phyloP scores from a whole-genome alignment of 768 basidiomycete species.

The Tulasnella sp. region DNA sequence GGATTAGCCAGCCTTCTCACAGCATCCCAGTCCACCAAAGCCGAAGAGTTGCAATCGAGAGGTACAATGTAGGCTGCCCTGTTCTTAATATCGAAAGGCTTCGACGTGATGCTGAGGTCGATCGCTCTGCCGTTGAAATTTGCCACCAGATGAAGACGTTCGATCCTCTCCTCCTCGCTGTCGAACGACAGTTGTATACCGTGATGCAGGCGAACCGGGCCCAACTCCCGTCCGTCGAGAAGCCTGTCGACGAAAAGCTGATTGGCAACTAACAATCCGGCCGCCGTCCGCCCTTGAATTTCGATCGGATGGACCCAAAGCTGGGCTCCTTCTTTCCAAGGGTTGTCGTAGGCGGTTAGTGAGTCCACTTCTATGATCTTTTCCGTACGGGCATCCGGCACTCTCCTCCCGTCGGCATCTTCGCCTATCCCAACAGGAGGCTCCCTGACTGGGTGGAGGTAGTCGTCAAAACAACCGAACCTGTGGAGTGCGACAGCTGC shows the following conservation, averaged over 20 bases:
- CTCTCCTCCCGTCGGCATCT: slow-evolving; percentile 51
- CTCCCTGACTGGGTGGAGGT: slow-evolving; percentile 67
- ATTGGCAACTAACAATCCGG: slow-evolving; percentile 68
- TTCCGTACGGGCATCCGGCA: slow-evolving; percentile 50
- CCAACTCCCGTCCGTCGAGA: background rate
- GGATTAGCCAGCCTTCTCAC: background rate
- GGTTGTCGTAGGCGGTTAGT: slow-evolving; percentile 48
- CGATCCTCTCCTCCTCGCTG: slow-evolving; percentile 46
- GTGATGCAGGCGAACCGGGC: slow-evolving; percentile 24
- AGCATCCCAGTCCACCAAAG: slow-evolving; percentile 34
- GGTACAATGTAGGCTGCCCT: slow-evolving; percentile 63
- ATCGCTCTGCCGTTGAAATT: slow-evolving; percentile 61
- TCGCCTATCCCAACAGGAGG: slow-evolving; percentile 49
- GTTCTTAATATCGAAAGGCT: slow-evolving; percentile 50
- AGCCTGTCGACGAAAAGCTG: slow-evolving; percentile 38
- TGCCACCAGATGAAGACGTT: slow-evolving; percentile 54
- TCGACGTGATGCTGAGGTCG: slow-evolving; percentile 59
- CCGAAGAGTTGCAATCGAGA: slow-evolving; percentile 44
- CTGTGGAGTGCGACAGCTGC: slow-evolving; percentile 66
- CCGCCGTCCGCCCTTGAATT: slow-evolving; percentile 49
- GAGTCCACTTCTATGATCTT: slow-evolving; percentile 48
- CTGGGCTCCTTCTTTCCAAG: slow-evolving; percentile 51
- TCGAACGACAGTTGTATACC: slow-evolving; percentile 43
- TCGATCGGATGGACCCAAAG: slow-evolving; percentile 63
- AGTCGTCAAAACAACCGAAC: slow-evolving; percentile 76